Percentiles rank a stretch among this genome's conserved stretches.
phyloP scores from a whole-genome alignment of 305 asterid species.

The Fraxinus nigra region DNA sequence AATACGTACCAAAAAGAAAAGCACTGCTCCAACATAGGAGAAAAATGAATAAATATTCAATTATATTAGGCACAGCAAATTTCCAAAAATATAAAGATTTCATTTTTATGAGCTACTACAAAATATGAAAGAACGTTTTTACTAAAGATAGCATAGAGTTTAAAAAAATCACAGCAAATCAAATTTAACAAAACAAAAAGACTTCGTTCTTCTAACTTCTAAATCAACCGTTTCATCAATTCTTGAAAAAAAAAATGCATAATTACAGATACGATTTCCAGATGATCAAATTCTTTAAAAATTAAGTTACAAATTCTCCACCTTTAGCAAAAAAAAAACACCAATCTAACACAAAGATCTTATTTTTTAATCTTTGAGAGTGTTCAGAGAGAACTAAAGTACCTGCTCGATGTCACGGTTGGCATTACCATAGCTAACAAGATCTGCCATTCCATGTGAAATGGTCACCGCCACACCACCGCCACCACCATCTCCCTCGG shows the following conservation, averaged over 20 bases:
- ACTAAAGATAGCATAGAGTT: conserved; percentile 3
- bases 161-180: conserved; percentile 1
- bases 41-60: background rate
- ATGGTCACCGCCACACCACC: conserved; percentile 69
- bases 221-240: conserved; percentile 15
- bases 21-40: background rate
- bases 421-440: conserved; percentile 79
- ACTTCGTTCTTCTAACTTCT: conserved; percentile 23
- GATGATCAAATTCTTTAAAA: background rate
- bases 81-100: background rate
- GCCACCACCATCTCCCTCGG: conserved; percentile 63
- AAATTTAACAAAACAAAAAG: background rate
- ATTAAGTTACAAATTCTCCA: conserved; percentile 1
- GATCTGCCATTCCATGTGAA: conserved; percentile 97
- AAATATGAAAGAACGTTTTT: conserved; percentile 7
- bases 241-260: background rate
- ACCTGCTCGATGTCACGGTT: conserved; percentile 94
- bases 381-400: conserved; percentile 4
- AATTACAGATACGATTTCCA: conserved; percentile 3
- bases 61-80: background rate
- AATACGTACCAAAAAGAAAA: conserved; percentile 1
- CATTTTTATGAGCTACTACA: background rate
- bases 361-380: background rate
- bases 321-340: background rate
- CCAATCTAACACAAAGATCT: conserved; percentile 1